phyloP scores from a whole-genome alignment of 805 yeast genomes.

The Candida morakotiae region DNA sequence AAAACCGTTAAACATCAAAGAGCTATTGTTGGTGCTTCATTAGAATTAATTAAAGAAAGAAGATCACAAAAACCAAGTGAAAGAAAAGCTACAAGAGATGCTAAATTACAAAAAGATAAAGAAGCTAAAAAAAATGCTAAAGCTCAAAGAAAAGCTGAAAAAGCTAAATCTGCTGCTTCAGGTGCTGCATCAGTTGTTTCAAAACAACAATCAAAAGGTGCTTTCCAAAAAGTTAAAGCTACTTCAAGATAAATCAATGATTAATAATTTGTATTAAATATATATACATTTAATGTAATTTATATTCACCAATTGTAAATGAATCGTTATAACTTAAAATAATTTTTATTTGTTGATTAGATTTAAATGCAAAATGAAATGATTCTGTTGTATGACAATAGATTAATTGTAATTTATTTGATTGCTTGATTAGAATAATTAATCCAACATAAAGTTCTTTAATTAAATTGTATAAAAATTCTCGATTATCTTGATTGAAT shows the following conservation, averaged over 20 bases:
- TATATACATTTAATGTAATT: slow-evolving; percentile 6
- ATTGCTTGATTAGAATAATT: slow-evolving; percentile 15
- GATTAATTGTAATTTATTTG: slow-evolving; percentile 11
- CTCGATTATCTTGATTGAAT: slow-evolving; percentile 14
- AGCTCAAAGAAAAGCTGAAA: slow-evolving; percentile 92
- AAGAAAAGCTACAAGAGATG: slow-evolving; percentile 96
- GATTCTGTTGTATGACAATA: slow-evolving; percentile 39
- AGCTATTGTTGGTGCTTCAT: slow-evolving; percentile 99
- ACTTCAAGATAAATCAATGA: slow-evolving; percentile 76
- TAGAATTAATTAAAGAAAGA: slow-evolving; percentile 97
- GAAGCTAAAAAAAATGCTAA: slow-evolving; percentile 88
- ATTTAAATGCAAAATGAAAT: slow-evolving; percentile 28
- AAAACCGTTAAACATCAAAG: slow-evolving; percentile 98
- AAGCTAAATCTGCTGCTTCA: slow-evolving; percentile 77
- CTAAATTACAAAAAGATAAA: slow-evolving; percentile 77
- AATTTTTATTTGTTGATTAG: slow-evolving; percentile 14
- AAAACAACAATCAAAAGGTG: slow-evolving; percentile 97
- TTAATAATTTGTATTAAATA: slow-evolving; percentile 4
- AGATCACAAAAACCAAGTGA: slow-evolving; percentile 93
- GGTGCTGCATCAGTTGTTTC: slow-evolving; percentile 59
- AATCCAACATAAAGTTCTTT: slow-evolving; percentile 27
- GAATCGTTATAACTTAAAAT: slow-evolving; percentile 20
- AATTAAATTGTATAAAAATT: slow-evolving; percentile 15
- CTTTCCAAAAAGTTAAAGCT: slow-evolving; percentile 94
- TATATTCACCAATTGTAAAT: slow-evolving; percentile 25